These are phyloP conservation scores for Teunomyces kruisii DNA, from an alignment of 805 yeast species.

Conservation along the genomic window DNA sequence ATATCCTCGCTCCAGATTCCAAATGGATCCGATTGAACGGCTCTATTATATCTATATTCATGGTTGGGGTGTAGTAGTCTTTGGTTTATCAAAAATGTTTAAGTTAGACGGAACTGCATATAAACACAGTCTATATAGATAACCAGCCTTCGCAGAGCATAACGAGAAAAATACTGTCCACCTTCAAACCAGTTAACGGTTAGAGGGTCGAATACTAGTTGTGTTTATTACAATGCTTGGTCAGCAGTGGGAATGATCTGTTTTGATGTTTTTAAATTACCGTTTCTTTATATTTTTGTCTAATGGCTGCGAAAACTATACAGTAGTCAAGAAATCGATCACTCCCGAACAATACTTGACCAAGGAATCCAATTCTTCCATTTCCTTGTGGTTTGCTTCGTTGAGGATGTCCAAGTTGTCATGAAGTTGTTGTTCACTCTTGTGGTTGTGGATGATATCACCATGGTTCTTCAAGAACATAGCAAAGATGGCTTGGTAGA, in stretches of 20 bases:
- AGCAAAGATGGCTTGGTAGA: conserved; percentile 77
- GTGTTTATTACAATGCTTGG: too few relatives aligned
- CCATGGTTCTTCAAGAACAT: conserved; percentile 78
- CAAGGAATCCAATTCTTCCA: conserved; percentile 59
- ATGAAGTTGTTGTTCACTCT: conserved; percentile 37
- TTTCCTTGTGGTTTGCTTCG: conserved; percentile 36
- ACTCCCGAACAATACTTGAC: conserved; percentile 83
- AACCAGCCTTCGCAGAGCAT: too few relatives aligned
- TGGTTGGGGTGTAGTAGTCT: conserved; percentile 10
- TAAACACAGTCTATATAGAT: neutral
- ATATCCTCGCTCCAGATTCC: conserved; percentile 17
- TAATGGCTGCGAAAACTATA: conserved; percentile 15
- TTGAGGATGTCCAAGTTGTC: conserved; percentile 53
- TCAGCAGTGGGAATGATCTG: too few relatives aligned
- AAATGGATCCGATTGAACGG: conserved; percentile 36
- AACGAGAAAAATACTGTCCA: too few relatives aligned
- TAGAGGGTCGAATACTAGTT: too few relatives aligned
- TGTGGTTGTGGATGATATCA: conserved; percentile 58
- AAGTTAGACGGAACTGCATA: neutral
- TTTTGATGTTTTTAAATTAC: neutral
- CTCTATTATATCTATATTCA: conserved; percentile 41
- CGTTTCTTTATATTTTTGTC: neutral
- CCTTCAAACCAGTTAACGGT: too few relatives aligned
- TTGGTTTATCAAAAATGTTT: neutral
- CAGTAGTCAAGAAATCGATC: conserved; percentile 54